A percentile compares a stretch with the other conserved stretches of the same genome.
phyloP scores from a whole-genome alignment of 768 basidiomycete genomes.

The Kwoniella dendrophila region DNA sequence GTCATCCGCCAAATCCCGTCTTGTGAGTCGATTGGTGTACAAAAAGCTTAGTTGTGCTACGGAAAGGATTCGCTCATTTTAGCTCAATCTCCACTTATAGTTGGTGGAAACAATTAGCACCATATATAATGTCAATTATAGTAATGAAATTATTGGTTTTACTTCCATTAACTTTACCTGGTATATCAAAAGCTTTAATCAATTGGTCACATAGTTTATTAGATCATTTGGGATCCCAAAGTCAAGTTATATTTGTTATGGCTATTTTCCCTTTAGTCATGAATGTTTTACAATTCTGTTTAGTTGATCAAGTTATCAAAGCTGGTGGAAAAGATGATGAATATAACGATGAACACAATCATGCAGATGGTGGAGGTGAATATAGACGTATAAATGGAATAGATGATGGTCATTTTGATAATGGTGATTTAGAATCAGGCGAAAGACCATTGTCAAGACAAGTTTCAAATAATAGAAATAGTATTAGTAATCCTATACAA shows the following conservation, averaged over 20 bases:
- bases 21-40: conserved; percentile 65
- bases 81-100: conserved; percentile 39
- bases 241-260: conserved; percentile 65
- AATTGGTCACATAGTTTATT: conserved; percentile 82
- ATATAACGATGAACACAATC: not conserved
- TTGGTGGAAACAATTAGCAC: conserved; percentile 60
- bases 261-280: conserved; percentile 72
- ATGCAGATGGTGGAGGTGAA: conserved; percentile 1
- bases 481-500: not conserved
- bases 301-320: conserved; percentile 67
- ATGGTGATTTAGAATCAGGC: conserved; percentile 6
- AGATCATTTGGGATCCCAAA: conserved; percentile 63
- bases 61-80: no score
- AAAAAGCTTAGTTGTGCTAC: no score
- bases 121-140: conserved; percentile 78
- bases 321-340: conserved; percentile 31
- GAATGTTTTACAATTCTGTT: conserved; percentile 75
- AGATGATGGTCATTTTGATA: not conserved
- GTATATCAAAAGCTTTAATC: conserved; percentile 70
- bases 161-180: conserved; percentile 62
- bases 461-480: not conserved
- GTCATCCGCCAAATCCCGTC: conserved; percentile 71
- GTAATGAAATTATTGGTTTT: conserved; percentile 93
- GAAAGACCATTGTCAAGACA: conserved; percentile 1
- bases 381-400: conserved; percentile 1